Evolutionary conservation across 345 rosid genomes (phyloP), one percentile per base, ranked within the genome.

Genomic region (Adansonia digitata): DNA sequence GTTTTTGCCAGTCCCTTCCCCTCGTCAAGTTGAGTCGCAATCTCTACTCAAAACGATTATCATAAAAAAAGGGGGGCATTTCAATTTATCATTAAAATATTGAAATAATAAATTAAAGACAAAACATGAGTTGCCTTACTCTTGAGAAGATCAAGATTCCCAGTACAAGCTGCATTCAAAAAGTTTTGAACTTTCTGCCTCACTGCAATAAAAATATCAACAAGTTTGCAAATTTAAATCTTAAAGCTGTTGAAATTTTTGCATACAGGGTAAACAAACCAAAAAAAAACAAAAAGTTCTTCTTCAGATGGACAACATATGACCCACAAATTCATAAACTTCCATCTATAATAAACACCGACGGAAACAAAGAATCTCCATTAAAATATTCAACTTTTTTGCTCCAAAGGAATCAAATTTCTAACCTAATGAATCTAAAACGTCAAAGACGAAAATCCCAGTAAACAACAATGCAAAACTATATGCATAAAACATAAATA

Each of bases 111-210:
- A 29, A n/a, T 12, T n/a, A 22, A 34, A 37, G 5, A 48, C 51
- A 67, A 8, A 51, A n/a, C n/a, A 24, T 3, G 39, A 52, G 65
- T 22, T 40, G 69, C 53, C 93, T 78, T 82, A 94, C 98, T 87
- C 84, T 92, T 90, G 11, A 94, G 97, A 86, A 88, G 89, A 76
- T 92, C 96, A 62, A 94, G 86, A 66, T 89, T 89, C 75, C 98
- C 98, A 0, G 84, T 82, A 68, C 79, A 68, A 69, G 73, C 73
- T 2, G 73, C 73, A 49, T 69, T 69, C 60, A 69, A 69, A 69
- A 69, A 69, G 60, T 49, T 31, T 29, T 69, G 73, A 69, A 69
- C 73, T 69, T 69, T 69, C 73, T 69, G 59, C 43, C 73, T 69
- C 60, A 69, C 73, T 69, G 73, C 60, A 68, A 49, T n/a, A 5